Percentiles rank a stretch among this genome's conserved stretches.
phyloP scores from a whole-genome alignment of 1,284 basidiomycete genomes.

The Malassezia sympodialis region DNA sequence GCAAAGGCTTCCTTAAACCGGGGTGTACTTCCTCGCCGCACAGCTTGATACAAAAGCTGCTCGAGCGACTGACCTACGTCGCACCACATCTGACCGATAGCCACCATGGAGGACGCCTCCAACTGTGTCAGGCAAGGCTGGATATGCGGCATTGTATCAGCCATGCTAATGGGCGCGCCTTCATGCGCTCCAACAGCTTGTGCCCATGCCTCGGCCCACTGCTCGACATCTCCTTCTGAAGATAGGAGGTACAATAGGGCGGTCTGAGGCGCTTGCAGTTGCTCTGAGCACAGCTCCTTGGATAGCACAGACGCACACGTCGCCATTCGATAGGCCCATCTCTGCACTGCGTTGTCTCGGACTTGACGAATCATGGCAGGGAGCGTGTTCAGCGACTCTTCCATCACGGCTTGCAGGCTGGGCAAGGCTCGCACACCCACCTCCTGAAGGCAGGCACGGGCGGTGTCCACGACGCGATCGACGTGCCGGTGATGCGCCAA shows the following conservation, averaged over 20 bases:
- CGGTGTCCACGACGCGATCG: background rate
- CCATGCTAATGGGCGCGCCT: background rate
- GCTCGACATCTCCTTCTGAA: background rate
- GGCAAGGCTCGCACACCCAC: background rate
- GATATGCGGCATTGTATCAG: background rate
- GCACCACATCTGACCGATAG: background rate
- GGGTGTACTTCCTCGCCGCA: background rate
- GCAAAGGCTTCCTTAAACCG: conserved; percentile 8
- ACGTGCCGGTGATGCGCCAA: background rate
- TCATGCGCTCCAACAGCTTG: background rate
- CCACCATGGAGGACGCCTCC: background rate
- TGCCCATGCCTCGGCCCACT: background rate
- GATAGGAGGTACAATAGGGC: background rate
- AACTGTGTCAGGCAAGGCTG: background rate
- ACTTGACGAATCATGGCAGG: background rate
- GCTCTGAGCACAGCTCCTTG: background rate
- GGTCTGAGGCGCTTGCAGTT: background rate
- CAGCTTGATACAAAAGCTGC: background rate
- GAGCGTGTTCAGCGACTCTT: background rate
- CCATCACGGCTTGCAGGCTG: background rate
- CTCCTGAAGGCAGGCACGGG: background rate
- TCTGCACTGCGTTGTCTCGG: background rate
- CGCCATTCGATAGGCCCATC: background rate
- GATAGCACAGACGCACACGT: background rate
- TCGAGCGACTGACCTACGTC: background rate